phyloP scores from a whole-genome alignment of 192 early-diverging fungal species.

The Allomyces macrogynus region DNA sequence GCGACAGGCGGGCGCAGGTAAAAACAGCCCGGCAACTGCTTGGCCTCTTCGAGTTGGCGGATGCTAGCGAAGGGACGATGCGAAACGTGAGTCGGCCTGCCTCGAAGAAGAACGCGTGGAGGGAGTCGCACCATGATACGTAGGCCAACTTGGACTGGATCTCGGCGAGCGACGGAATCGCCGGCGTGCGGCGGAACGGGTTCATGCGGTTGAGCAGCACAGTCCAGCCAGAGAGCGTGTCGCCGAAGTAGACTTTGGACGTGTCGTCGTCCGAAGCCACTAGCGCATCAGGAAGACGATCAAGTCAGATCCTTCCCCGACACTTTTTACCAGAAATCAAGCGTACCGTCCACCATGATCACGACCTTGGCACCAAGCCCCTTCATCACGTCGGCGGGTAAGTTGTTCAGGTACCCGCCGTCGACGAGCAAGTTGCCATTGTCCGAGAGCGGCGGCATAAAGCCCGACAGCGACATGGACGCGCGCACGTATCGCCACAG shows the following conservation, averaged over 20 bases:
- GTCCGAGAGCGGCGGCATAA: conserved; percentile 87
- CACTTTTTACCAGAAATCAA: background rate
- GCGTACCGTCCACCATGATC: conserved; percentile 4
- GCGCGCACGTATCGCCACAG: conserved; percentile 95
- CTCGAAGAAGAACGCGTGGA: too few relatives aligned
- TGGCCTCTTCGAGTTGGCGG: conserved; percentile 72
- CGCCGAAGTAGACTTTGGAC: conserved; percentile 73
- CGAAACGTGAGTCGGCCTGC: too few relatives aligned
- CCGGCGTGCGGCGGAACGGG: conserved; percentile 41
- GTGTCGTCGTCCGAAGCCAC: conserved; percentile 86
- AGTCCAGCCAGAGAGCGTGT: conserved; percentile 82
- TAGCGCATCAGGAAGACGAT: conserved; percentile 17
- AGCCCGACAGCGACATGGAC: conserved; percentile 92
- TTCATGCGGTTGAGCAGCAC: conserved; percentile 62
- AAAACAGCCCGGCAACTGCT: conserved; percentile 50
- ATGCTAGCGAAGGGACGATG: conserved; percentile 16
- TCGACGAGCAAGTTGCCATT: conserved; percentile 95
- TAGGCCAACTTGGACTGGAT: conserved; percentile 88
- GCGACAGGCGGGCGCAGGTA: conserved; percentile 78
- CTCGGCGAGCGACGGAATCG: conserved; percentile 79
- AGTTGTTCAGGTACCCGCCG: conserved; percentile 94
- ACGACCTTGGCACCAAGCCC: conserved; percentile 1
- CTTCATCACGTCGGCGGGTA: conserved; percentile 64
- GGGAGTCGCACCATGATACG: conserved; percentile 33
- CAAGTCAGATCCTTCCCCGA: too few relatives aligned